These are phyloP conservation scores for Asterionellopsis glacialis DNA, from an alignment of 108 stramenopile genomes.

Conservation along the genomic window DNA sequence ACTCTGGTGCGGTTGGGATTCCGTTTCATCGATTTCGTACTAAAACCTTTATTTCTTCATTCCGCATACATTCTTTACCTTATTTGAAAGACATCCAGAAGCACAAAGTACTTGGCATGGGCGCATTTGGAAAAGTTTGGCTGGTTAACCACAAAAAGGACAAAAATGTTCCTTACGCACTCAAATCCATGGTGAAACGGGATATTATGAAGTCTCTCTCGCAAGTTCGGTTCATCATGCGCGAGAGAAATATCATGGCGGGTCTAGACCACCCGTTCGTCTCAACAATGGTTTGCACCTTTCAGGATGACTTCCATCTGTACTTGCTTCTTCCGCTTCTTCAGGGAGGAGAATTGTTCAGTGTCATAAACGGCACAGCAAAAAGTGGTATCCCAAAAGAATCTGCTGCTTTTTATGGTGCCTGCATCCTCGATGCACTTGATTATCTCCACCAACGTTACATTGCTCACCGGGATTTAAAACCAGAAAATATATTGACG, in stretches of 20 bases:
- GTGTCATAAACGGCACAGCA: slow-evolving; percentile 57
- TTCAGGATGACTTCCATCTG: slow-evolving; percentile 74
- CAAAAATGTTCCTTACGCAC: slow-evolving; percentile 61
- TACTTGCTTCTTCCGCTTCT: slow-evolving; percentile 89
- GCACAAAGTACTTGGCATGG: slow-evolving; percentile 78
- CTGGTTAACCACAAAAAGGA: slow-evolving; percentile 59
- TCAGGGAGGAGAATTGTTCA: slow-evolving; percentile 78
- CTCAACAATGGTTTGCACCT: slow-evolving; percentile 75
- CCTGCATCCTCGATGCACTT: slow-evolving; percentile 60
- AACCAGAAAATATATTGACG: slow-evolving; percentile 91
- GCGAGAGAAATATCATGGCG: slow-evolving; percentile 93
- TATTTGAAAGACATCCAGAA: slow-evolving; percentile 55
- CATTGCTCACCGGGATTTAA: slow-evolving; percentile 94
- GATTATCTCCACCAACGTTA: slow-evolving; percentile 59
- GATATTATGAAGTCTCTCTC: slow-evolving; percentile 60
- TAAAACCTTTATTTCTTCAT: not conserved
- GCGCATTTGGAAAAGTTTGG: slow-evolving; percentile 93
- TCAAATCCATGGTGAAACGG: slow-evolving; percentile 90
- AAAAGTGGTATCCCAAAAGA: slow-evolving; percentile 58
- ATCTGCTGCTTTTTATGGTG: slow-evolving; percentile 62
- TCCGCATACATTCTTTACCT: slow-evolving; percentile 10
- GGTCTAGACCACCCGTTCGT: slow-evolving; percentile 91
- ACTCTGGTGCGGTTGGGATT: too few relatives aligned
- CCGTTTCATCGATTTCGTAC: too few relatives aligned
- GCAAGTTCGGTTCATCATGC: slow-evolving; percentile 89